Evolutionary conservation across 345 rosid genomes (phyloP), one percentile per base, ranked within the genome.

Genomic region (Luvunga scandens): DNA sequence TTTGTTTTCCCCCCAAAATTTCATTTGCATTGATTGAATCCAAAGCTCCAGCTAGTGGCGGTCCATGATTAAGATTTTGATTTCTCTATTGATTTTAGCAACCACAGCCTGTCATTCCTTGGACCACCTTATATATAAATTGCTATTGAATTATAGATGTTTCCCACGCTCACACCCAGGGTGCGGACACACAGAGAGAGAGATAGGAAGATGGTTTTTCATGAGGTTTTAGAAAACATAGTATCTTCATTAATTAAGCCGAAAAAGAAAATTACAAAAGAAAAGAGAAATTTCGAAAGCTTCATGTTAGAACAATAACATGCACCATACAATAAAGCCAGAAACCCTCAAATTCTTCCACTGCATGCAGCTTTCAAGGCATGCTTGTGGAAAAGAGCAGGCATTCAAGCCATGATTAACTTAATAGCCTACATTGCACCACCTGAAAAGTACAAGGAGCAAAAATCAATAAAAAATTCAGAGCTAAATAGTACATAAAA

Each of bases 401-500:
- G 71, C 50, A 56, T 82, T 82, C 66, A 74, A 77, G 50, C 64
- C 65, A 30, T 25, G 56, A 38, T 64, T 61, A 60, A 63, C 65
- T 73, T 14, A 77, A 33, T 62, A 61, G 38, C 38, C 75, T 66
- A 81, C 19, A 70, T 62, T 69, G 82, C 81, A 78, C 74, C 83
- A 81, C 87, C 90, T 88, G 83, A 68, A 83, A 45, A 81, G 53
- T 10, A 62, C 3, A 75, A 71, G 53, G n/a, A 9, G 25, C 42
- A 25, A 57, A 24, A 73, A 4, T 45, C 36, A 30, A 34, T 77
- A 19, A 21, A 71, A 13, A 24, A 55, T 24, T 56, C 24, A 67
- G 53, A 74, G 5, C 60, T 36, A 19, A 66, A 60, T 45, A 34
- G 36, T 67, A 8, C 33, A n/a, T 25, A 66, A 45, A 56, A 56